Percentiles rank a stretch among this genome's conserved stretches.
Evolutionary conservation across 768 basidiomycete genomes (phyloP).

Genomic region (Mycena crocata): DNA sequence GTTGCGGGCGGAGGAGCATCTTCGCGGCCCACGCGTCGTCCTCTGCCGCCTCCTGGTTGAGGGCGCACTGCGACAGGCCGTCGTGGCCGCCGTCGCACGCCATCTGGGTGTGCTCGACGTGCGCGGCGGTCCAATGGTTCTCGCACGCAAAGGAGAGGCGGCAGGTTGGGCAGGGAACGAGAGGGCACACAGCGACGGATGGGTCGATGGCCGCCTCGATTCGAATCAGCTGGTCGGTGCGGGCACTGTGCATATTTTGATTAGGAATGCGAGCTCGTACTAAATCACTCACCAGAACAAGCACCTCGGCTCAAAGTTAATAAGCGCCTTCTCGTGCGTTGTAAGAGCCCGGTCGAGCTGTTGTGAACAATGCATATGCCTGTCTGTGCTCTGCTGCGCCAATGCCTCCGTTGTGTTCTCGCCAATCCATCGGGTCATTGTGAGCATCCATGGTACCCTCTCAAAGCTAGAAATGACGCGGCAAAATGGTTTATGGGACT

Average conservation of each 20-base stretch:
- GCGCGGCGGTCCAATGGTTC: constrained; percentile 38
- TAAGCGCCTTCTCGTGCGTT: not conserved
- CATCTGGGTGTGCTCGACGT: constrained; percentile 30
- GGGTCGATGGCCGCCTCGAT: not conserved
- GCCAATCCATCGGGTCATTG: not conserved
- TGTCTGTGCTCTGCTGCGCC: not conserved
- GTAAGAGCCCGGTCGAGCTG: not conserved
- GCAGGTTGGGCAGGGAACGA: constrained; percentile 42
- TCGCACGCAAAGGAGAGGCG: constrained; percentile 44
- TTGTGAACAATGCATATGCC: too few relatives aligned
- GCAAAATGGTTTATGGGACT: not conserved
- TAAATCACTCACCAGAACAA: not conserved
- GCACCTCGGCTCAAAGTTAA: not conserved
- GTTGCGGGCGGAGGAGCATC: not conserved
- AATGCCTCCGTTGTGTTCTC: not conserved
- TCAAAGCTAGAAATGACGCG: not conserved
- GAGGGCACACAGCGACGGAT: not conserved
- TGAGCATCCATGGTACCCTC: too few relatives aligned
- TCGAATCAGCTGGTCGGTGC: not conserved
- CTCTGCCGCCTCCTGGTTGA: constrained; percentile 40
- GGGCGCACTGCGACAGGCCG: constrained; percentile 42
- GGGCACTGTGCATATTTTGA: not conserved
- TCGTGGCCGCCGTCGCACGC: constrained; percentile 39
- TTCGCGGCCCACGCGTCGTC: constrained; percentile 27
- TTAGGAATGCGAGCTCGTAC: not conserved